phyloP scores from a whole-genome alignment of 331 rosid species.

The Saraca asoca region DNA sequence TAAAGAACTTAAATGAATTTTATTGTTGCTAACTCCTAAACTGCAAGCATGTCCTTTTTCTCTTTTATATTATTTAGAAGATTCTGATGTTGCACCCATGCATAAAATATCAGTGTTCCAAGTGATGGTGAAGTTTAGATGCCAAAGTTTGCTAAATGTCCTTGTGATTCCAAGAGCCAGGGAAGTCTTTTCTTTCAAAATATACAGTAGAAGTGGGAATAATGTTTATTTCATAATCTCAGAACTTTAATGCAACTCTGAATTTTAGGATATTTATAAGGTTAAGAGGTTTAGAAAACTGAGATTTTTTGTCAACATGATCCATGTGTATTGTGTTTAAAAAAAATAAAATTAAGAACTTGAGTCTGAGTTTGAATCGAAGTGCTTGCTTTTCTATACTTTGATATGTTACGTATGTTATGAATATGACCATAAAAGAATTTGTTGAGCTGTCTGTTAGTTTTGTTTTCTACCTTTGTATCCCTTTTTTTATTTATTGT shows the following conservation, averaged over 20 bases:
- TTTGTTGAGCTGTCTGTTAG: too few relatives aligned
- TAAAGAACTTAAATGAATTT: slow-evolving; percentile 19
- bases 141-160: slow-evolving; percentile 17
- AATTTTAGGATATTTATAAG: too few relatives aligned
- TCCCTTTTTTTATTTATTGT: too few relatives aligned
- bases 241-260: not conserved
- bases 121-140: slow-evolving; percentile 16
- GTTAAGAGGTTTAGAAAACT: too few relatives aligned
- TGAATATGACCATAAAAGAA: too few relatives aligned
- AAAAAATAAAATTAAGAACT: too few relatives aligned
- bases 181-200: not conserved
- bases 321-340: too few relatives aligned
- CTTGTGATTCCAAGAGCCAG: not conserved
- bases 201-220: not conserved
- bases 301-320: too few relatives aligned
- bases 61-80: not conserved
- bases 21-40: slow-evolving; percentile 8
- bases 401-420: too few relatives aligned
- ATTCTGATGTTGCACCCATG: slow-evolving; percentile 7
- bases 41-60: slow-evolving; percentile 1
- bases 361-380: too few relatives aligned
- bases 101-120: not conserved
- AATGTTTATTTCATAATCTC: not conserved
- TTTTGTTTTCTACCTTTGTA: too few relatives aligned
- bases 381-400: too few relatives aligned